phyloP scores from a whole-genome alignment of 1,139 yeast genomes.

The Lodderomyces theae region DNA sequence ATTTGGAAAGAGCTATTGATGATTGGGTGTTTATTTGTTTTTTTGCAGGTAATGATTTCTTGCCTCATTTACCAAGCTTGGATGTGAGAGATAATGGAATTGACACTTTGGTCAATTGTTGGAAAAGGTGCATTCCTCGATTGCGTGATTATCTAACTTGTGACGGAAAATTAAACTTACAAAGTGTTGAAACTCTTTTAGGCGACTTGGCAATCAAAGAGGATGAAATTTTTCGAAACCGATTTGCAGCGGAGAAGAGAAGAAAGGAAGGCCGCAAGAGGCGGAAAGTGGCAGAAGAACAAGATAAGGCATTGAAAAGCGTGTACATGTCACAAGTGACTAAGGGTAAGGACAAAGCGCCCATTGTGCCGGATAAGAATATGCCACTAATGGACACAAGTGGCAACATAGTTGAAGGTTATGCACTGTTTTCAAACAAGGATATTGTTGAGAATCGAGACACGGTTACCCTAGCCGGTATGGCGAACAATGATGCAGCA shows the following conservation, averaged over 20 bases:
- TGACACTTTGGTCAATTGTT: conserved; percentile 72
- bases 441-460: conserved; percentile 70
- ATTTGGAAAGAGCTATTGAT: conserved; percentile 91
- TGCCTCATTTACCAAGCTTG: conserved; percentile 92
- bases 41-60: conserved; percentile 97
- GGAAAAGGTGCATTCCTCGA: conserved; percentile 72
- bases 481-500: conserved; percentile 73
- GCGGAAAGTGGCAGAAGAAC: conserved; percentile 47
- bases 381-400: conserved; percentile 73
- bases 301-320: conserved; percentile 35
- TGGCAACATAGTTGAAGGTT: conserved; percentile 66
- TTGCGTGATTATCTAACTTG: conserved; percentile 80
- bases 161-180: conserved; percentile 78
- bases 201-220: conserved; percentile 68
- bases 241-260: conserved; percentile 66
- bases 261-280: conserved; percentile 63
- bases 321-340: conserved; percentile 41
- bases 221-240: conserved; percentile 69
- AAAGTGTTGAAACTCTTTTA: conserved; percentile 72
- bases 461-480: conserved; percentile 69
- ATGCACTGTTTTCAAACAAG: conserved; percentile 61
- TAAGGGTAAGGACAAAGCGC: conserved; percentile 75
- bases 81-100: conserved; percentile 95
- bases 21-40: conserved; percentile 99
- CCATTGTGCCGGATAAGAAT: conserved; percentile 65